These are phyloP conservation scores for Penicillium sp. DNA, from an alignment of 2,329 filamentous ascomycete genomes.

Conservation along the genomic window DNA sequence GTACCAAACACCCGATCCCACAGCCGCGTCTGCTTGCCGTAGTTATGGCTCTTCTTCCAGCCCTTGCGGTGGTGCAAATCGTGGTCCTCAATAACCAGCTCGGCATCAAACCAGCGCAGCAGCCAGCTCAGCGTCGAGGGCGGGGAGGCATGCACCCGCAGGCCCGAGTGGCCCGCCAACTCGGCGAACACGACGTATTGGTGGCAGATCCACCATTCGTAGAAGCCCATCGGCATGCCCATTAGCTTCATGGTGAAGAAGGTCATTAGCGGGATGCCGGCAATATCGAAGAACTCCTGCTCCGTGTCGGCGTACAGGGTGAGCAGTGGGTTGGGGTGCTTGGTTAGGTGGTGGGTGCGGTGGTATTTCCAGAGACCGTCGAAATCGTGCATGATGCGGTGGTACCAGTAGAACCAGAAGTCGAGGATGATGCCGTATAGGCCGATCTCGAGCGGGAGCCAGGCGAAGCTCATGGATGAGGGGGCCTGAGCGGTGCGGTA, in stretches of 20 bases:
- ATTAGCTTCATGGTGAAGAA: slow-evolving; percentile 24
- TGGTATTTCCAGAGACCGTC: slow-evolving; percentile 28
- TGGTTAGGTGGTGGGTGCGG: slow-evolving; percentile 30
- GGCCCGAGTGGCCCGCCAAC: slow-evolving; percentile 27
- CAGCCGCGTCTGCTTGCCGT: slow-evolving; percentile 30
- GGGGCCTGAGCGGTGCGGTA: slow-evolving; percentile 20
- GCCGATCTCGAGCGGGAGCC: slow-evolving; percentile 25
- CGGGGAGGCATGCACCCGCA: slow-evolving; percentile 26
- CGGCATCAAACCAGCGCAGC: slow-evolving; percentile 23
- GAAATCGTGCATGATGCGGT: slow-evolving; percentile 28
- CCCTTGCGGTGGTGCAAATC: slow-evolving; percentile 31
- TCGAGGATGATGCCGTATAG: slow-evolving; percentile 30
- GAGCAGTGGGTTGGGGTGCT: slow-evolving; percentile 29
- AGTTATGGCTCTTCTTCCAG: slow-evolving; percentile 31
- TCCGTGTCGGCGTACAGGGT: slow-evolving; percentile 28
- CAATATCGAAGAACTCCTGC: slow-evolving; percentile 30
- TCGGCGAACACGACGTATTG: slow-evolving; percentile 29
- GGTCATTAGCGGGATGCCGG: slow-evolving; percentile 26
- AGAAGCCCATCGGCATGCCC: slow-evolving; percentile 30
- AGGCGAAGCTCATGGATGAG: slow-evolving; percentile 21
- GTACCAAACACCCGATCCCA: slow-evolving; percentile 31
- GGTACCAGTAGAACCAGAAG: slow-evolving; percentile 34
- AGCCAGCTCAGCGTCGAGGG: slow-evolving; percentile 23
- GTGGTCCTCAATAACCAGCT: slow-evolving; percentile 30
- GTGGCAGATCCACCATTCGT: slow-evolving; percentile 31